These are phyloP conservation scores for Fragaria iinumae DNA, from an alignment of 306 rosid genomes.

Conservation along the genomic window DNA sequence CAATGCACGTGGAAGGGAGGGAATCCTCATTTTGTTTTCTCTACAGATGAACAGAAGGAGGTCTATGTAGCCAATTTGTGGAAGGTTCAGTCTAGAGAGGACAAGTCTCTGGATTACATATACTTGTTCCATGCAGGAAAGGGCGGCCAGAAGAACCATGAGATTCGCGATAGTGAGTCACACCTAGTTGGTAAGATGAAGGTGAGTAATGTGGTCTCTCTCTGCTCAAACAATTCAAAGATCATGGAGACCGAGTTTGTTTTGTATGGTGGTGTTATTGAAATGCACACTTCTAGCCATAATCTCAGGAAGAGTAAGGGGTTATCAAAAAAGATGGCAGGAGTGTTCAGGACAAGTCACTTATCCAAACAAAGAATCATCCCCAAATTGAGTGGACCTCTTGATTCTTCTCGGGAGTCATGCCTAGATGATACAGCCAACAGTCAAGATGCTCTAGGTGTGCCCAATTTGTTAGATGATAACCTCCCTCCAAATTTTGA, in stretches of 20 bases:
- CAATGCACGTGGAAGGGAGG: slow-evolving; percentile 89
- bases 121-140: slow-evolving; percentile 69
- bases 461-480: slow-evolving; percentile 34
- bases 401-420: slow-evolving; percentile 51
- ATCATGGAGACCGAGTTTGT: slow-evolving; percentile 69
- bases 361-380: slow-evolving; percentile 51
- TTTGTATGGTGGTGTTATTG: slow-evolving; percentile 54
- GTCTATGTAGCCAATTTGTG: slow-evolving; percentile 58
- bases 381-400: slow-evolving; percentile 46
- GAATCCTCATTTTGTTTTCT: slow-evolving; percentile 73
- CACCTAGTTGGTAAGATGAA: slow-evolving; percentile 78
- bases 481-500: slow-evolving; percentile 71
- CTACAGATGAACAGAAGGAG: slow-evolving; percentile 73
- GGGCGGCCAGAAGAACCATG: slow-evolving; percentile 48
- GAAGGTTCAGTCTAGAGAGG: slow-evolving; percentile 43
- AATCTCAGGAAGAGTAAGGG: slow-evolving; percentile 60
- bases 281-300: slow-evolving; percentile 40
- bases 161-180: slow-evolving; percentile 34
- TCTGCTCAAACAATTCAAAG: slow-evolving; percentile 52
- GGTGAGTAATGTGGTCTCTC: slow-evolving; percentile 63
- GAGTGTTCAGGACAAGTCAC: slow-evolving; percentile 55
- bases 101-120: slow-evolving; percentile 53
- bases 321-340: slow-evolving; percentile 61
- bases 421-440: slow-evolving; percentile 16
- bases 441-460: slow-evolving; percentile 25